phyloP scores from a whole-genome alignment of 768 basidiomycete genomes.

The Grammothele lineata region DNA sequence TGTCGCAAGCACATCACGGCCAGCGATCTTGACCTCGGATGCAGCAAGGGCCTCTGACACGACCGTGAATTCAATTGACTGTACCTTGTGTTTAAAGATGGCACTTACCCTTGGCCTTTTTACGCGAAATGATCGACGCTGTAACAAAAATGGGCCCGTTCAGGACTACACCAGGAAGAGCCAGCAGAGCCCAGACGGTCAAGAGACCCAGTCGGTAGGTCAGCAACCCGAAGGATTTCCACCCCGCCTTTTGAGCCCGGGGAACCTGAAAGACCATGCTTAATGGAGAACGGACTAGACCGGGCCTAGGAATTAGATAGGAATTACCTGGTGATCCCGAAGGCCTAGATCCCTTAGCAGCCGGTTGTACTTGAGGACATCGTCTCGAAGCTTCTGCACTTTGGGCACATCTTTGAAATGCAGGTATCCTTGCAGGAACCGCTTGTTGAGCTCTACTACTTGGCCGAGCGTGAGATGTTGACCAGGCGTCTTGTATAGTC shows the following conservation, averaged over 20 bases:
- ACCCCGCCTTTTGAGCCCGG: conserved; percentile 75
- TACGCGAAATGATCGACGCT: conserved; percentile 81
- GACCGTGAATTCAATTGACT: neutral
- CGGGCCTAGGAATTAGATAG: too few species aligned
- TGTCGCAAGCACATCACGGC: conserved; percentile 93
- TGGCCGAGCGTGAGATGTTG: conserved; percentile 93
- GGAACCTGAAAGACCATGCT: conserved; percentile 56
- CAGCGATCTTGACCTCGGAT: conserved; percentile 91
- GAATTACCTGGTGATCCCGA: conserved; percentile 83
- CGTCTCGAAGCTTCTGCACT: conserved; percentile 71
- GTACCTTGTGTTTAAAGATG: neutral
- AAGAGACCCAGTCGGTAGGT: conserved; percentile 79
- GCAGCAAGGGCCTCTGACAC: conserved; percentile 89
- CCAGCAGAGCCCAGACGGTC: conserved; percentile 75
- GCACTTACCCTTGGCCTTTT: conserved; percentile 77
- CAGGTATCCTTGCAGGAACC: conserved; percentile 88
- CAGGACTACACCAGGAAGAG: conserved; percentile 85
- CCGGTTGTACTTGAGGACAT: conserved; percentile 89
- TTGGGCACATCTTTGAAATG: conserved; percentile 92
- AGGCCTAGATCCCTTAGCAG: conserved; percentile 84
- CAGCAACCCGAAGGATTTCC: conserved; percentile 83
- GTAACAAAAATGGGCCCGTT: conserved; percentile 93
- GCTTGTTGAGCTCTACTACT: conserved; percentile 91
- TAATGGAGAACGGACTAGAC: too few species aligned
- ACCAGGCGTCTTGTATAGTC: conserved; percentile 91